phyloP scores from a whole-genome alignment of 345 rosid species.

The Arabidopsis thaliana region TAIR10.1 NC_003074.8:3801001-3801500 shows the following conservation, averaged over 20 bases:
- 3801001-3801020: conserved; percentile 62
- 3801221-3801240: conserved; percentile 77
- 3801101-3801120: conserved; percentile 23
- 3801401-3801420: conserved; percentile 3
- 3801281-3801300: conserved; percentile 83
- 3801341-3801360: conserved; percentile 30
- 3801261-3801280: conserved; percentile 71
- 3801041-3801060: conserved; percentile 77
- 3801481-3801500: conserved; percentile 97
- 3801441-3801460: conserved; percentile 27
- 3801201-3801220: conserved; percentile 73
- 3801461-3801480: conserved; percentile 58
- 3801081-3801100: conserved; percentile 25
- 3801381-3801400: neutral
- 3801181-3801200: conserved; percentile 83
- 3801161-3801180: conserved; percentile 64
- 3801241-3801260: conserved; percentile 95
- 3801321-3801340: conserved; percentile 35
- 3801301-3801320: conserved; percentile 67
- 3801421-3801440: conserved; percentile 23
- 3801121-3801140: conserved; percentile 26
- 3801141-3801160: neutral
- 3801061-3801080: conserved; percentile 79
- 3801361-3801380: conserved; percentile 13
- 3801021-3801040: conserved; percentile 82